phyloP scores from a whole-genome alignment of 441 rosid genomes.

The Croton setiger region DNA sequence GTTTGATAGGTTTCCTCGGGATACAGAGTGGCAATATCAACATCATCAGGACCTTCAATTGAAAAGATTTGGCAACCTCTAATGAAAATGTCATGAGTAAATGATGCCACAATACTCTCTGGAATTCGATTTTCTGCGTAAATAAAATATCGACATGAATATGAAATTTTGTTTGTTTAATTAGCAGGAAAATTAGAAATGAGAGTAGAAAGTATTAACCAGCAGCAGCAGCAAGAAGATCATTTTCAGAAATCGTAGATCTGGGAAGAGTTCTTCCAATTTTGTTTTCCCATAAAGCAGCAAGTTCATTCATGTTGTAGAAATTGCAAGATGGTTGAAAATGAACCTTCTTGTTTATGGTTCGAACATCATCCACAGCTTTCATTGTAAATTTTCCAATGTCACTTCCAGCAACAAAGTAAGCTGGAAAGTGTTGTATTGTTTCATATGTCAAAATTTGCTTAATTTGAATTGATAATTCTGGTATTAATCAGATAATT shows the following conservation, averaged over 20 bases:
- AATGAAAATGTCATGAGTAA: slow-evolving; percentile 55
- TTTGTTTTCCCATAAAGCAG: slow-evolving; percentile 47
- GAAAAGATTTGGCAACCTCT: slow-evolving; percentile 43
- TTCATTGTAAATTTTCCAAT: slow-evolving; percentile 51
- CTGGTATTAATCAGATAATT: no score
- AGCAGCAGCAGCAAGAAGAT: slow-evolving; percentile 39
- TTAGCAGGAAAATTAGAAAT: neutral
- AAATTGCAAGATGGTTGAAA: slow-evolving; percentile 38
- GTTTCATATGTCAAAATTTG: no score
- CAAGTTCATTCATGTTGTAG: slow-evolving; percentile 47
- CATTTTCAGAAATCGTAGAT: slow-evolving; percentile 33
- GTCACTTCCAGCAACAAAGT: slow-evolving; percentile 48
- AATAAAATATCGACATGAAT: neutral
- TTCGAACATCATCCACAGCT: slow-evolving; percentile 32
- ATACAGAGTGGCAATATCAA: slow-evolving; percentile 36
- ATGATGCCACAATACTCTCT: slow-evolving; percentile 42
- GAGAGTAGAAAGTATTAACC: slow-evolving; percentile 20
- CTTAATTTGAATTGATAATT: no score
- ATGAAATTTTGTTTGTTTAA: no score
- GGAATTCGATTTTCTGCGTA: slow-evolving; percentile 40
- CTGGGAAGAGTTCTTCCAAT: slow-evolving; percentile 42
- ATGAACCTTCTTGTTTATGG: slow-evolving; percentile 42
- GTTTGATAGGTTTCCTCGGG: slow-evolving; percentile 34
- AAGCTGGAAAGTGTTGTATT: slow-evolving; percentile 27
- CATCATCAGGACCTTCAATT: slow-evolving; percentile 30